Conservation (phyloP, 257 asterid species). For the Nicotiana sylvestris region DNA sequence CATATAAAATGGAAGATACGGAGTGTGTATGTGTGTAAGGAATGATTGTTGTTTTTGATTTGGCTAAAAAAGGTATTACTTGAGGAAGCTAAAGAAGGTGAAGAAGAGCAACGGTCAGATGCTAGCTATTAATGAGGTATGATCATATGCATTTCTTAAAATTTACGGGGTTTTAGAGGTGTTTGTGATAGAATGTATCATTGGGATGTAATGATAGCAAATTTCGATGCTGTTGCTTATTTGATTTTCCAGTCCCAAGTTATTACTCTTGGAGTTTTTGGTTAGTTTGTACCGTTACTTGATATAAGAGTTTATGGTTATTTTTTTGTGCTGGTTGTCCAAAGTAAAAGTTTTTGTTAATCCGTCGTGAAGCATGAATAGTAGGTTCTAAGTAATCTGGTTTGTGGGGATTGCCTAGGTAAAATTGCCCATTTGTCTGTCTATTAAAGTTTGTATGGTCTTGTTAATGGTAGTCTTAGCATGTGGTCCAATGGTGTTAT, state of each 20-base stretch:
- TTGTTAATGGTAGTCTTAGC: not conserved
- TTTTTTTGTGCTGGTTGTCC: not conserved
- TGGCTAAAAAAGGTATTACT: conserved; percentile 54
- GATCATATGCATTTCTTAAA: not conserved
- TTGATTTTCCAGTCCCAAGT: not conserved
- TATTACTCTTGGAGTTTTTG: not conserved
- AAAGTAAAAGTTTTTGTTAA: not conserved
- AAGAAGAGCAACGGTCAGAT: conserved; percentile 86
- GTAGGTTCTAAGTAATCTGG: not conserved
- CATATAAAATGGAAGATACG: not conserved
- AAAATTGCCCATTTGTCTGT: not conserved
- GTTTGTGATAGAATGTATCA: not conserved
- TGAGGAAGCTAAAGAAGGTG: conserved; percentile 91
- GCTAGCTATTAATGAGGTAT: conserved; percentile 87
- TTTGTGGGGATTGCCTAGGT: not conserved
- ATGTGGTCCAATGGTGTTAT: not conserved
- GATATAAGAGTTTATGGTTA: not conserved
- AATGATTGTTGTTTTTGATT: not conserved
- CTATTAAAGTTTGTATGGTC: not conserved
- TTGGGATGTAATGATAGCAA: not conserved
- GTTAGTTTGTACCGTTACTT: not conserved
- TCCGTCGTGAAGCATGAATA: not conserved
- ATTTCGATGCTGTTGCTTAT: not conserved
- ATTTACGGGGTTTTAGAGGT: not conserved
- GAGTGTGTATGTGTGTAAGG: not conserved